Conservation (phyloP, 2,329 filamentous ascomycete genomes). For the Phyllosticta citrichinensis region DNA sequence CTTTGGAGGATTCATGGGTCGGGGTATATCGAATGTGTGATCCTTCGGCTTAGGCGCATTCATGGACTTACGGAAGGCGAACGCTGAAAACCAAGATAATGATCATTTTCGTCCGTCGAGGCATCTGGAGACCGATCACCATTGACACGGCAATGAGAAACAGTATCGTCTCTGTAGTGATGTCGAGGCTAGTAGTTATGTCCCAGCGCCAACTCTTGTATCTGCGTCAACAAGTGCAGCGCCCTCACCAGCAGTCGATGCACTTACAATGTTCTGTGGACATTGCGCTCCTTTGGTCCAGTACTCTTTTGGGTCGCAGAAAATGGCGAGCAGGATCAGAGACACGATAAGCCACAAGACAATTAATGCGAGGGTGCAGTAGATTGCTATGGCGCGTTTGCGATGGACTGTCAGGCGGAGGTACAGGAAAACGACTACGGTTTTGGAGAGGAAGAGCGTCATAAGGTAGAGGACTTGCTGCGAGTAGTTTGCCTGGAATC, state of each 20-base stretch:
- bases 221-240: not conserved
- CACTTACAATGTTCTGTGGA: conserved; percentile 16
- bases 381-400: conserved; percentile 16
- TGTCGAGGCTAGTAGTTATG: conserved; percentile 20
- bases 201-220: conserved; percentile 21
- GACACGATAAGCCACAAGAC: conserved; percentile 18
- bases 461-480: conserved; percentile 22
- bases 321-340: conserved; percentile 18
- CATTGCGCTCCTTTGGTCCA: conserved; percentile 15
- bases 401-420: conserved; percentile 19
- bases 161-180: conserved; percentile 19
- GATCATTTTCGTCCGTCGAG: conserved; percentile 16
- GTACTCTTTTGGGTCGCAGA: conserved; percentile 18
- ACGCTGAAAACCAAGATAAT: conserved; percentile 22
- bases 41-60: no score
- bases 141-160: conserved; percentile 12
- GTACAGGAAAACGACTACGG: conserved; percentile 20
- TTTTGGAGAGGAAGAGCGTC: conserved; percentile 21
- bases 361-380: conserved; percentile 15
- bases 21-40: no score
- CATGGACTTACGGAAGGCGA: conserved; percentile 16
- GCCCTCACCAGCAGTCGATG: not conserved
- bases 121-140: conserved; percentile 20
- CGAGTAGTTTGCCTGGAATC: conserved; percentile 19
- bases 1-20: no score